Evolutionary conservation across 2,329 filamentous ascomycete species (phyloP), one percentile per base, ranked within the genome.

Genomic region (Pseudogymnoascus sp.): DNA sequence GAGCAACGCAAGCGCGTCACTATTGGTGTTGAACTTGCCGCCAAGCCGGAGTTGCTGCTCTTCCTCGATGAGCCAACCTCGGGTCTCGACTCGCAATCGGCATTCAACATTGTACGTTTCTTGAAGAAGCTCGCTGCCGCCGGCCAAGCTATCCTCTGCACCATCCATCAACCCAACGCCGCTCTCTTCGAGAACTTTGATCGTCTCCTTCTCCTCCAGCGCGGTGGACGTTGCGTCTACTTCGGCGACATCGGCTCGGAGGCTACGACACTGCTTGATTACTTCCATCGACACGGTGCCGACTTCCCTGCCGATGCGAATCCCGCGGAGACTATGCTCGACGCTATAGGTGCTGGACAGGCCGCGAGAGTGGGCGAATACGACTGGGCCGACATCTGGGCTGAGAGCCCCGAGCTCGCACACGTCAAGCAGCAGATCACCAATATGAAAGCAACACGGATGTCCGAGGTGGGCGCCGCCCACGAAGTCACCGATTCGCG

Each of bases 321-420:
- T 63, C 82, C 81, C 0, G 82, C 82, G 0, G 82, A 74, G 45
- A 59, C 65, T 31, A 69, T 70, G 67, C 67, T 70, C 29, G 68
- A 70, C 29, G 79, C 77, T 0, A 77, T 74, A 60, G 74, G 68
- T 67, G 3, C 85, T 60, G 84, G 83, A 9, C 81, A 83, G 69
- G 77, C 82, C 33, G 75, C 83, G 52, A 79, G 83, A n/a, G 81
- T 87, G 48, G 84, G 84, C n/a, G 78, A 84, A 67, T 77, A 66
- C 40, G 80, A 90, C 71, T 91, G 88, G 88, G 87, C 86, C 69
- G 78, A 88, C 37, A 81, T 89, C 65, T 91, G 88, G 88, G 76
- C 80, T 18, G 79, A 79, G n/a, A 90, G 84, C 0, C 76, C 82
- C 1, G 80, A 89, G 67, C 80, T 85, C 65, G 74, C 77, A 0